A percentile compares a stretch with the other conserved stretches of the same genome.
Conservation (phyloP, 805 yeast species). For the Ogataea parapolymorpha region DNA sequence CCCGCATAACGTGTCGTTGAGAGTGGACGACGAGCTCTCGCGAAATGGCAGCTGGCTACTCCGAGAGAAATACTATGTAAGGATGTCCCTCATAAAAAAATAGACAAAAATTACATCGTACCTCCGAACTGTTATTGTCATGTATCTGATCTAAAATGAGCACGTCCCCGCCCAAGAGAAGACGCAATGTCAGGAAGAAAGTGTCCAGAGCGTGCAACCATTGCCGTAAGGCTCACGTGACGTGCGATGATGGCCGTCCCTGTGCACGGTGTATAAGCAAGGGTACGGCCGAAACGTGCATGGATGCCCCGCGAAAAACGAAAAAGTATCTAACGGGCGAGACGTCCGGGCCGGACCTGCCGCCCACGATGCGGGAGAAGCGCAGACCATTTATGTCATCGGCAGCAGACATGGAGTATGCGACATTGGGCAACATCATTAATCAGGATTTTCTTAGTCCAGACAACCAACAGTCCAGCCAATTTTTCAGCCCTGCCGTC, state of each 20-base stretch:
- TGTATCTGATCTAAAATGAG: neutral
- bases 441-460: slow-evolving; percentile 41
- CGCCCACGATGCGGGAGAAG: neutral
- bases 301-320: slow-evolving; percentile 84
- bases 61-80: neutral
- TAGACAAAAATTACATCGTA: neutral
- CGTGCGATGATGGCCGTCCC: slow-evolving; percentile 67
- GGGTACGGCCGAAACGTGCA: slow-evolving; percentile 67
- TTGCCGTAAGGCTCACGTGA: slow-evolving; percentile 87
- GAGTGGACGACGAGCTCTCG: slow-evolving; percentile 1
- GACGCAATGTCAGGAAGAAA: slow-evolving; percentile 48
- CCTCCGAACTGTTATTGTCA: neutral
- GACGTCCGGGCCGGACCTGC: neutral
- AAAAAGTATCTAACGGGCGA: slow-evolving; percentile 76
- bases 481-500: slow-evolving; percentile 35
- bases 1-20: too few species aligned
- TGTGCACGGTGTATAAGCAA: slow-evolving; percentile 74
- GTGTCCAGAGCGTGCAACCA: slow-evolving; percentile 87
- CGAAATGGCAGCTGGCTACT: slow-evolving; percentile 1
- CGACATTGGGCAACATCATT: slow-evolving; percentile 62
- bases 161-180: slow-evolving; percentile 3
- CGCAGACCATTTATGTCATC: slow-evolving; percentile 7
- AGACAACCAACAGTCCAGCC: slow-evolving; percentile 15
- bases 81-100: neutral
- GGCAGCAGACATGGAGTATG: slow-evolving; percentile 73